Conservation (phyloP, 192 early-diverging fungal genomes). For the Powellomyces hirtus region DNA sequence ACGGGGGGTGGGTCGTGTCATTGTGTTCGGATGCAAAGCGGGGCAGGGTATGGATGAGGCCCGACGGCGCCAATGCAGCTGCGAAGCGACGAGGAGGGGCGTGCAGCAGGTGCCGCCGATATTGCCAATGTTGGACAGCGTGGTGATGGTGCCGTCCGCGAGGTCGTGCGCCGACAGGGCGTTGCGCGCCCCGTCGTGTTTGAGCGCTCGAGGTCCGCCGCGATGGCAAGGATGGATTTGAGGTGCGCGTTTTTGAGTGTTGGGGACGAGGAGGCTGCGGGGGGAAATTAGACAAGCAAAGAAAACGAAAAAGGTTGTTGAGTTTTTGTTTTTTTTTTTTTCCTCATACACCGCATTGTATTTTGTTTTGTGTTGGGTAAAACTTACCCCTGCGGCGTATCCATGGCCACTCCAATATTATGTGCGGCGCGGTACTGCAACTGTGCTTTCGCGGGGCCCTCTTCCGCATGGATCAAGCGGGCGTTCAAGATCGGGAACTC, state of each 20-base stretch:
- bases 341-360: not conserved
- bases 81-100: slow-evolving; percentile 82
- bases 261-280: slow-evolving; percentile 84
- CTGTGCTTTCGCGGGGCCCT: slow-evolving; percentile 45
- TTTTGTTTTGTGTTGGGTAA: too few species aligned
- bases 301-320: not conserved
- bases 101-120: slow-evolving; percentile 89
- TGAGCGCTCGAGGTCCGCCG: slow-evolving; percentile 75
- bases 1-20: slow-evolving; percentile 61
- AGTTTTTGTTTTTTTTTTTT: too few species aligned
- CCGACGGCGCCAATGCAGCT: slow-evolving; percentile 90
- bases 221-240: slow-evolving; percentile 88
- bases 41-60: slow-evolving; percentile 78
- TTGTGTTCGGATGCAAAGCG: slow-evolving; percentile 68
- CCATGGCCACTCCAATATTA: slow-evolving; percentile 97
- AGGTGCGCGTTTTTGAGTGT: slow-evolving; percentile 88
- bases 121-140: slow-evolving; percentile 92
- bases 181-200: slow-evolving; percentile 60
- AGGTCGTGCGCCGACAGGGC: slow-evolving; percentile 67
- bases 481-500: slow-evolving; percentile 90
- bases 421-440: slow-evolving; percentile 76
- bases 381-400: slow-evolving; percentile 83
- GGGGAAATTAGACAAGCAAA: not conserved
- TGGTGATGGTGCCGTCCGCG: slow-evolving; percentile 82
- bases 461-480: slow-evolving; percentile 46